Conservation (phyloP, 192 early-diverging fungal species). For the Paraglomus occultum region DNA sequence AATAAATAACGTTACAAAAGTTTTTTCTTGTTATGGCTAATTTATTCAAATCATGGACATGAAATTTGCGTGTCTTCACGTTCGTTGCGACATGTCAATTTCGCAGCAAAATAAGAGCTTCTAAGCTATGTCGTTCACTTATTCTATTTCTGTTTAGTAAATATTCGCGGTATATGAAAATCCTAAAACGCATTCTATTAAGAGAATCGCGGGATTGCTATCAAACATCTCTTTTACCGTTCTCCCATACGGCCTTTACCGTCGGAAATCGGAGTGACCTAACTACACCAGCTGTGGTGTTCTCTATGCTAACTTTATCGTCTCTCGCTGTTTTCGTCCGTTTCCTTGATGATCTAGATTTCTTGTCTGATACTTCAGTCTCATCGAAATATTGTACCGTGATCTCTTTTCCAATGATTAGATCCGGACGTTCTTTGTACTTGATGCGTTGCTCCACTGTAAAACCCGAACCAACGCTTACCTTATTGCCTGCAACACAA, state of each 20-base stretch:
- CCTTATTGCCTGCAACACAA: slow-evolving; percentile 33
- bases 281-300: neutral
- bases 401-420: slow-evolving; percentile 50
- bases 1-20: too few relatives aligned
- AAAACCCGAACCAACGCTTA: slow-evolving; percentile 56
- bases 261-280: slow-evolving; percentile 53
- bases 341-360: neutral
- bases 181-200: too few relatives aligned
- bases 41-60: too few relatives aligned
- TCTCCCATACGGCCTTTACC: slow-evolving; percentile 51
- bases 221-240: slow-evolving; percentile 2
- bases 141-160: too few relatives aligned
- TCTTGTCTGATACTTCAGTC: slow-evolving; percentile 27
- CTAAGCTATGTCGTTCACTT: too few relatives aligned
- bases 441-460: slow-evolving; percentile 39
- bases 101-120: too few relatives aligned
- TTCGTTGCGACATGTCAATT: too few relatives aligned
- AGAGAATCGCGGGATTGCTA: too few relatives aligned
- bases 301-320: neutral
- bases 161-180: too few relatives aligned
- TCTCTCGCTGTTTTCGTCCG: neutral
- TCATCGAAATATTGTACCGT: slow-evolving; percentile 56
- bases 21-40: too few relatives aligned
- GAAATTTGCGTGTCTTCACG: too few relatives aligned
- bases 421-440: slow-evolving; percentile 43